These are phyloP conservation scores for Luffa acutangula DNA, from an alignment of 306 rosid genomes.

Conservation along the genomic window DNA sequence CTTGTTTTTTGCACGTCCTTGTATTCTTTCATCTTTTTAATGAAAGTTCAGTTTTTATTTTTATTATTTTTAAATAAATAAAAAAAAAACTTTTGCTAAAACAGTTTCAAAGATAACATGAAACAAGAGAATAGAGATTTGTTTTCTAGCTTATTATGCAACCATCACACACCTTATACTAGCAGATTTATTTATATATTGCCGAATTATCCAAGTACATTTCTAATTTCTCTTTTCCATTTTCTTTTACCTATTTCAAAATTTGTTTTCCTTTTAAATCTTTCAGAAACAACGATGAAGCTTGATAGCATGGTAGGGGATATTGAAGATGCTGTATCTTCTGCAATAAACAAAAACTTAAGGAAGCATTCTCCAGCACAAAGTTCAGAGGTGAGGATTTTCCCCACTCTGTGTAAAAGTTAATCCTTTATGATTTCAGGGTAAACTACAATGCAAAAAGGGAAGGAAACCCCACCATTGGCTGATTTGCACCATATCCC, in stretches of 20 bases:
- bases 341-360: slow-evolving; percentile 54
- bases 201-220: background rate
- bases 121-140: background rate
- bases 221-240: background rate
- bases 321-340: slow-evolving; percentile 82
- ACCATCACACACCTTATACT: background rate
- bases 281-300: slow-evolving; percentile 81
- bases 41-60: too few species aligned
- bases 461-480: background rate
- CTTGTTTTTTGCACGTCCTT: too few species aligned
- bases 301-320: slow-evolving; percentile 84
- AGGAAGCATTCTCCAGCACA: slow-evolving; percentile 38
- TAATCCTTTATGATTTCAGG: background rate
- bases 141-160: background rate
- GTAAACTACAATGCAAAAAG: background rate
- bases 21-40: too few species aligned
- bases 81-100: background rate
- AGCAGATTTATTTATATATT: background rate
- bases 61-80: too few species aligned
- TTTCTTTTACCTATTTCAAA: background rate
- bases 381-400: slow-evolving; percentile 59
- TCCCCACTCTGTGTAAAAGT: slow-evolving; percentile 6
- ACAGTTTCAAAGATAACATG: background rate
- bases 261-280: slow-evolving; percentile 14
- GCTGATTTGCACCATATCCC: background rate